Base-by-base conservation (phyloP, 2,329 filamentous ascomycete genomes). In the Epichloe coenophiala region DNA sequence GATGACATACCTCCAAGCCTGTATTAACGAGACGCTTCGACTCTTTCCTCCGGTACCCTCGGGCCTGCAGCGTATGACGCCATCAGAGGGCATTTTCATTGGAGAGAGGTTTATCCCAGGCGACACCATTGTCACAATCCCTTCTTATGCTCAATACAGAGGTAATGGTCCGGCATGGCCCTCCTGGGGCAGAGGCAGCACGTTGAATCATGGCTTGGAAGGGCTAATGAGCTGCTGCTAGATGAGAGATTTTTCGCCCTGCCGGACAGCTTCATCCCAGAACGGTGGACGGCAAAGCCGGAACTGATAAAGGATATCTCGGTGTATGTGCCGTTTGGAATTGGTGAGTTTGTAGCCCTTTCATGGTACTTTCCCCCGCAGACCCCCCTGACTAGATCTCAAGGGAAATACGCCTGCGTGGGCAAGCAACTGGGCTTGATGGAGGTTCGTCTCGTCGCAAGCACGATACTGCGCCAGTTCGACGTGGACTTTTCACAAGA, bases 21-120 rank as follows among this genome's bases (percentile, higher is more conserved):
- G 60, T 37, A 66, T 73, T 44, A 62, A 72, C 44, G 71, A 74
- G 53, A 47, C 65, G 0, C 57, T 71, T 36, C 60, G 70, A 0
- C 54, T 72, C 4, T 58, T 66, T 41, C 68, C 69, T 1, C 56
- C 68, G 1, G 63, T 70, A 0, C 63, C 65, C 0, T 60, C 60
- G 2, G 67, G 65, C 2, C 35, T 65, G 5, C 61, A 63, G 42
- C 57, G 70, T 2, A 53, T 64, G 33, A 69, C 69, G 3, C 68
- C 69, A 0, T 60, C 63, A 0, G 60, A 68, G 40, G 71, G 71
- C 1, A n/a, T 63, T 5, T 41, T 48, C 13, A 36, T 72, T 5
- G 65, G 58, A 1, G 59, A 62, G 0, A 54, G 45, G 0, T 64
- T 60, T 36, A 62, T 70, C n/a, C 67, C 68, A 0, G 68, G 67